Conservation (phyloP, 352 stramenopile genomes). For the Peronospora destructor region DNA sequence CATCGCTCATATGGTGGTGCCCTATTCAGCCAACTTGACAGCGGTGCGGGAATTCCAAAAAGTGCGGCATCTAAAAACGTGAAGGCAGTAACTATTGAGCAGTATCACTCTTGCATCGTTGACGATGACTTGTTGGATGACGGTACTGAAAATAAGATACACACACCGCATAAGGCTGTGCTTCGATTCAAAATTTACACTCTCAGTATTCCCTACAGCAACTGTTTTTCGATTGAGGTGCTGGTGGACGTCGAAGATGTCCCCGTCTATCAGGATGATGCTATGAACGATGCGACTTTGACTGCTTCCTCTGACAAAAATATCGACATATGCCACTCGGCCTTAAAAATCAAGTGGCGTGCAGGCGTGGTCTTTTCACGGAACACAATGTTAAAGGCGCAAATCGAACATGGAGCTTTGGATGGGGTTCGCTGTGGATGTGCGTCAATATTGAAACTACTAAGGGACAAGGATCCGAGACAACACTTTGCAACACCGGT, state of each 20-base stretch:
- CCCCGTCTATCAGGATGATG: background rate
- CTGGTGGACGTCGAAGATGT: conserved; percentile 44
- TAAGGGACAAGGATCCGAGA: conserved; percentile 12
- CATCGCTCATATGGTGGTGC: conserved; percentile 30
- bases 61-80: conserved; percentile 11
- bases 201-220: conserved; percentile 55
- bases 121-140: conserved; percentile 20
- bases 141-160: background rate
- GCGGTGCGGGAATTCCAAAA: conserved; percentile 5
- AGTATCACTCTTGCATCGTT: conserved; percentile 47
- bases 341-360: conserved; percentile 21
- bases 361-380: conserved; percentile 29
- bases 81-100: conserved; percentile 45
- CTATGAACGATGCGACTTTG: background rate
- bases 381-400: conserved; percentile 21
- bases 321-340: conserved; percentile 1
- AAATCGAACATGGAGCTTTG: conserved; percentile 28
- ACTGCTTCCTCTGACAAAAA: background rate
- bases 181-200: conserved; percentile 60
- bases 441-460: conserved; percentile 17
- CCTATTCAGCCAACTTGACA: conserved; percentile 4
- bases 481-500: conserved; percentile 1
- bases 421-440: conserved; percentile 25
- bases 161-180: conserved; percentile 27
- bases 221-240: conserved; percentile 58